Evolutionary conservation across 768 basidiomycete genomes (phyloP), one percentile per base, ranked within the genome.

Genomic region (Mycena floridula): DNA sequence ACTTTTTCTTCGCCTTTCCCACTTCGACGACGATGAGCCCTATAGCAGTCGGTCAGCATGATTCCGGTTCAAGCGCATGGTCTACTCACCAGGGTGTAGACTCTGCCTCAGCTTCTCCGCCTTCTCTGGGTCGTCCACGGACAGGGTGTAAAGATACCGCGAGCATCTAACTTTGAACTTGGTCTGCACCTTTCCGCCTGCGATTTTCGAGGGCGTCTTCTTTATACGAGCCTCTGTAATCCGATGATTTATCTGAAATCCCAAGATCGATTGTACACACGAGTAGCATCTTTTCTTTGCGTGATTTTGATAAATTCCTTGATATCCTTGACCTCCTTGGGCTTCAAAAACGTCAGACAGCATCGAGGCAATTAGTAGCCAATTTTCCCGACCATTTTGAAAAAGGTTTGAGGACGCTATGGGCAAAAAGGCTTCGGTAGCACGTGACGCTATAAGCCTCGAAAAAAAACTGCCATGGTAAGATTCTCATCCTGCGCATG

Each of bases 141-240:
- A 80, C 52, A 98, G 81, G n/a, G 96, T 98, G 84, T 99, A 99
- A 50, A 94, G 84, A 68, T 93, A 93, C 65, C 89, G 79, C 49
- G 89, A 86, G 75, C 94, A 97, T 65, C 96, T 81, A 63, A 99
- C 82, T 80, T 99, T 99, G 83, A 98, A 97, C 74, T 98, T 99
- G 62, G 89, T 95, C 69, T 81, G 76, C 26, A 75, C 73, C 72
- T 90, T 90, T 57, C 80, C 85, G 40, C 77, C 76, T 25, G 81
- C 63, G 24, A 73, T 66, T 64, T 76, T 80, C 28, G 86, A 70
- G 47, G 79, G 74, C 50, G 85, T 85, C 76, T 94, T 96, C 77
- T 97, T 98, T 81, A 98, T 96, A 69, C 92, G 89, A 48, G 89
- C 92, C 77, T 91, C 95, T 97, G 66, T 21, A 41, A 40, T n/a